Evolutionary conservation across 2,329 filamentous ascomycete genomes (phyloP), one percentile per base, ranked within the genome.

Genomic region (Xylogone sp.): DNA sequence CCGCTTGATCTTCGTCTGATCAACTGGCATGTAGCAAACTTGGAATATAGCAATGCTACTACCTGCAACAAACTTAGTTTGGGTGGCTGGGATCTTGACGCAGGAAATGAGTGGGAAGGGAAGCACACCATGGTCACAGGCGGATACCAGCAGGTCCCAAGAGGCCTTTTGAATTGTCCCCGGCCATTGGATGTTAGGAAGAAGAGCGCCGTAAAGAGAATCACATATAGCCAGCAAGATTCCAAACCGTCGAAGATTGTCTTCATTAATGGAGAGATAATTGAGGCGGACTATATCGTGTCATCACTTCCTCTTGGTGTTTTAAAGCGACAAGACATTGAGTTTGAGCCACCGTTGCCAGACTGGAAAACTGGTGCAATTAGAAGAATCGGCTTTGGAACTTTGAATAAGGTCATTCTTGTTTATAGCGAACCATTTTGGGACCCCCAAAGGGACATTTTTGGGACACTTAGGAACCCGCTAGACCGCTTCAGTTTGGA

Each of bases 21-120:
- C 63, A 99, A 97, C 65, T 99, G 94, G 94, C 95, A 99, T 69
- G 88, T 97, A 68, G 95, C 95, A 58, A 99, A 99, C 65, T 78
- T 99, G 13, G 94, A 99, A 69, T 99, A 99, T 66, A 95, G 93
- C 56, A 99, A 97, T 68, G 94, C 94, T 2, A 89, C 86, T 2
- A 95, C 91, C 58, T 84, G 96, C 50, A 86, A 88, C 58, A 87
- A 88, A 56, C 80, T 99, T 18, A 97, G 93, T 68, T 81, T 99
- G 13, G 84, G 86, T 7, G 86, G 92, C 0, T 97, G 95, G 90
- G 95, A 99, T 68, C 91, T 99, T 62, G 95, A 99, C 65, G 91
- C 92, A 46, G 94, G 94, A 0, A 97, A 99, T 62, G 94, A 99
- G 66, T 99, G 96, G 74, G 92, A 97, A 68, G 94, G 94, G 6